Evolutionary conservation across 495 filamentous ascomycete species (phyloP).

Genomic region (Paragyromitra xinjiangensis): DNA sequence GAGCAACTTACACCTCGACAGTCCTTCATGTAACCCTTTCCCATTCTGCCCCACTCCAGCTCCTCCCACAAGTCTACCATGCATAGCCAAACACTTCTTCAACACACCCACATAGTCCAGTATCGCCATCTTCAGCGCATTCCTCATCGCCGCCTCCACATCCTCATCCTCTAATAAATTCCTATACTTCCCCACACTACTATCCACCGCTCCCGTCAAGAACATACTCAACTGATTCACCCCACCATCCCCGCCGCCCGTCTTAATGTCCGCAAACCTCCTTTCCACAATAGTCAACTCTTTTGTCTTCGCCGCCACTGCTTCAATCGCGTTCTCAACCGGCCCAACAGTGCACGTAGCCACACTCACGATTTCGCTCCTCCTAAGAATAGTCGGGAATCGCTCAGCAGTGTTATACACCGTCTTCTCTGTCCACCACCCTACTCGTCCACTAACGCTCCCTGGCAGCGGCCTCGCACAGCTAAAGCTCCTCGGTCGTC

Average conservation of each 20-base stretch:
- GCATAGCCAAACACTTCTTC: conserved; percentile 77
- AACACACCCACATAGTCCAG: conserved; percentile 88
- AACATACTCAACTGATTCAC: conserved; percentile 68
- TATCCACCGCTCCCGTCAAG: conserved; percentile 60
- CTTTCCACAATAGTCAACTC: conserved; percentile 81
- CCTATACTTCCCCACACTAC: conserved; percentile 58
- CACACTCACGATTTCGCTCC: conserved; percentile 82
- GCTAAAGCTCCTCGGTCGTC: conserved; percentile 49
- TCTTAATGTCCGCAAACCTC: conserved; percentile 77
- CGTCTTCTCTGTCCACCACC: conserved; percentile 82
- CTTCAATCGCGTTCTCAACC: conserved; percentile 86
- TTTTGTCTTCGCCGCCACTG: conserved; percentile 88
- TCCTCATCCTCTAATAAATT: conserved; percentile 60
- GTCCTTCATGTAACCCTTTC: conserved; percentile 52
- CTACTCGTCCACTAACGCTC: conserved; percentile 30
- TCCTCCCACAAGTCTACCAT: conserved; percentile 55
- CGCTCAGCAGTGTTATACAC: conserved; percentile 83
- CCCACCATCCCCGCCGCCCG: conserved; percentile 72
- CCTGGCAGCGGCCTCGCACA: conserved; percentile 44
- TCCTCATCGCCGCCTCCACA: conserved; percentile 70
- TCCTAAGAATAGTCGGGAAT: conserved; percentile 89
- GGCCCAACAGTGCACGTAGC: conserved; percentile 73
- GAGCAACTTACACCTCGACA: conserved; percentile 49
- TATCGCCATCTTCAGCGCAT: conserved; percentile 83
- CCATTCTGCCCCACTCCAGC: conserved; percentile 35